Percentiles rank a stretch among this genome's conserved stretches.
Evolutionary conservation across 768 basidiomycete genomes (phyloP).

Genomic region (Boletus pseudo-olivaceus): DNA sequence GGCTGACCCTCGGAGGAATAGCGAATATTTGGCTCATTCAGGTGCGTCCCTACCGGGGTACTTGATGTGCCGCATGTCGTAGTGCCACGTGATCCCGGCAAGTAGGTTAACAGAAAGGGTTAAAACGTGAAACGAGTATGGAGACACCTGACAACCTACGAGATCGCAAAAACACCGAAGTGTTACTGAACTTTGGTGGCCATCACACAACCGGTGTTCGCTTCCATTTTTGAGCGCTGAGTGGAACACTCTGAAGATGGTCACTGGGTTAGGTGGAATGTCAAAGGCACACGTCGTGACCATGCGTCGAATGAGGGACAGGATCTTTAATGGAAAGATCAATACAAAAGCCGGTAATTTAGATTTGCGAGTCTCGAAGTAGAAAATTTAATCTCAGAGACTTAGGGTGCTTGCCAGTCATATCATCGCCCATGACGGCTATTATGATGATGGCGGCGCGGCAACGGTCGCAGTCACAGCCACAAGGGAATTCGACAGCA

Average conservation of each 20-base stretch:
- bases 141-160: conserved; percentile 17
- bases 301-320: conserved; percentile 3
- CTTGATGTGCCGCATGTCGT: conserved; percentile 3
- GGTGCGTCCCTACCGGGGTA: background rate
- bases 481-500: conserved; percentile 14
- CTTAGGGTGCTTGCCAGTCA: conserved; percentile 1
- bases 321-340: conserved; percentile 13
- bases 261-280: conserved; percentile 9
- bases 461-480: conserved; percentile 11
- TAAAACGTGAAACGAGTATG: conserved; percentile 26
- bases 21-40: background rate
- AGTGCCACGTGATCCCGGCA: conserved; percentile 27
- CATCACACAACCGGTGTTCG: conserved; percentile 2
- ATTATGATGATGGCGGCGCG: conserved; percentile 16
- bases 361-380: conserved; percentile 17
- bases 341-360: conserved; percentile 10
- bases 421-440: conserved; percentile 7
- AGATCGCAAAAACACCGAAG: conserved; percentile 12
- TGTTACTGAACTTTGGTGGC: conserved; percentile 8
- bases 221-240: conserved; percentile 22
- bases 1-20: conserved; percentile 4
- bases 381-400: conserved; percentile 18
- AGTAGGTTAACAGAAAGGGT: conserved; percentile 22
- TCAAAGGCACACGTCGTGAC: conserved; percentile 10
- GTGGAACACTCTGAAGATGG: conserved; percentile 16